Percentiles rank a stretch among this genome's conserved stretches.
These are phyloP conservation scores for Talaromyces amestolkiae DNA, from an alignment of 2,329 filamentous ascomycete genomes.

Conservation along the genomic window DNA sequence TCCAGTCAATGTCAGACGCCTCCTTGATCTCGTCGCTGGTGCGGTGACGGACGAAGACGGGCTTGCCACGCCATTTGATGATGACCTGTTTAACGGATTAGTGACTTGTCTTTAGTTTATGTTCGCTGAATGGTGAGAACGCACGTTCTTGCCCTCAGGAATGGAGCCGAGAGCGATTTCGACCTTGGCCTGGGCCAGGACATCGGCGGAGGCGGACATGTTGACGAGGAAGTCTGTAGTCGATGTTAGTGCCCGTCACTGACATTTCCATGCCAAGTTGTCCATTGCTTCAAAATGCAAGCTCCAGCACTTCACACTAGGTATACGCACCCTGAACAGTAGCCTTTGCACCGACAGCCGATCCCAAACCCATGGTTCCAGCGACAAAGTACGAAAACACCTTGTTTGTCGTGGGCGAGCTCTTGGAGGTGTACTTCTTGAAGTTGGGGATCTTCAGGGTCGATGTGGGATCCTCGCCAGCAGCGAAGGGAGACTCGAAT, in stretches of 20 bases:
- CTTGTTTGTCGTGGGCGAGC: conserved; percentile 69
- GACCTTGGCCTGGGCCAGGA: conserved; percentile 98
- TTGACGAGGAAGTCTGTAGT: conserved; percentile 93
- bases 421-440: conserved; percentile 76
- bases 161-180: conserved; percentile 91
- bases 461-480: conserved; percentile 37
- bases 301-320: conserved; percentile 13
- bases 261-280: background rate
- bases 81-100: conserved; percentile 64
- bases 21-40: conserved; percentile 90
- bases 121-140: conserved; percentile 34
- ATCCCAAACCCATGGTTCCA: conserved; percentile 86
- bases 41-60: conserved; percentile 99
- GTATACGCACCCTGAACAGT: conserved; percentile 84
- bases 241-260: background rate
- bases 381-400: conserved; percentile 99
- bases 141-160: conserved; percentile 98
- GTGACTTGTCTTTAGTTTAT: background rate
- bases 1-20: conserved; percentile 82
- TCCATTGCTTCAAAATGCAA: background rate
- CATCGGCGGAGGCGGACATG: conserved; percentile 98
- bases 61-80: conserved; percentile 99
- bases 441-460: conserved; percentile 82
- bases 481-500: conserved; percentile 57
- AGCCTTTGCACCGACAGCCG: conserved; percentile 91